Conservation (phyloP, 345 rosid genomes). For the Punica granatum region DNA sequence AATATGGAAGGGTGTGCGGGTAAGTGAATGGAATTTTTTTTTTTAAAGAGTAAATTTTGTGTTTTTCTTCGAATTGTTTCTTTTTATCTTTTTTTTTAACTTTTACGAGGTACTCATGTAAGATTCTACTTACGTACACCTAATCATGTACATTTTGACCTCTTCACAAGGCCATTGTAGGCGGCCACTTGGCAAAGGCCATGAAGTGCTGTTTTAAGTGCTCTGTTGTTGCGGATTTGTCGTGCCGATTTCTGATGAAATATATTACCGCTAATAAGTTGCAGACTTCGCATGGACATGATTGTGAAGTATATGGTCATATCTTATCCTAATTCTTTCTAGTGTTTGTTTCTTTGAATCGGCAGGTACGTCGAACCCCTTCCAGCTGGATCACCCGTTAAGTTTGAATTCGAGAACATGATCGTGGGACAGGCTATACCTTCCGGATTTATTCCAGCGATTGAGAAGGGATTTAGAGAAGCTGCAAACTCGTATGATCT, state of each 20-base stretch:
- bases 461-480: slow-evolving; percentile 97
- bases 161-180: neutral
- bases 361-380: slow-evolving; percentile 81
- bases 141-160: neutral
- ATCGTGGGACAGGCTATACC: slow-evolving; percentile 96
- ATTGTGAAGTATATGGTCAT: neutral
- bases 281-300: neutral
- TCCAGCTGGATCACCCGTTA: slow-evolving; percentile 46
- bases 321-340: too few species aligned
- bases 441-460: slow-evolving; percentile 86
- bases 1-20: slow-evolving; percentile 92
- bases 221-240: too few species aligned
- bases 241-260: too few species aligned
- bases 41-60: neutral
- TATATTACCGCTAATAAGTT: neutral
- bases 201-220: neutral
- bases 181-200: neutral
- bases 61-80: neutral
- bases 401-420: slow-evolving; percentile 92
- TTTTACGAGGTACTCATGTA: neutral
- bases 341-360: slow-evolving; percentile 12
- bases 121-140: neutral
- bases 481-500: slow-evolving; percentile 91
- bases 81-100: neutral
- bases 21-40: slow-evolving; percentile 22